Evolutionary conservation across 352 stramenopile genomes (phyloP).

Genomic region (Halophytophthora batemanensis): DNA sequence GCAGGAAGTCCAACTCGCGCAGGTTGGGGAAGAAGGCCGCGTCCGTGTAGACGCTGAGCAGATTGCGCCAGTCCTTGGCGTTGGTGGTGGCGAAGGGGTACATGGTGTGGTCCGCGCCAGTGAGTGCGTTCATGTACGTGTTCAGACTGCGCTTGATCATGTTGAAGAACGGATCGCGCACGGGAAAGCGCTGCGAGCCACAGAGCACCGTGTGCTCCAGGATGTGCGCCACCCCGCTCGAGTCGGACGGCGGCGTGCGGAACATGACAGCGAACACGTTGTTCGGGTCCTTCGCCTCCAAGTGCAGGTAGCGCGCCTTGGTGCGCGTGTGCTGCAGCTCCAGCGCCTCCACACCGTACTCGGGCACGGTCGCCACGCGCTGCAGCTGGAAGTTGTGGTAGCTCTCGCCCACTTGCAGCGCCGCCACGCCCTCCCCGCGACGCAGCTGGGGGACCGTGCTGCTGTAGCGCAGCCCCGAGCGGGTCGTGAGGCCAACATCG

Average conservation of each 20-base stretch:
- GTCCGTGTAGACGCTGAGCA: slow-evolving; percentile 97
- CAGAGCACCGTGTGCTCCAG: slow-evolving; percentile 96
- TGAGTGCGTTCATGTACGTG: slow-evolving; percentile 99
- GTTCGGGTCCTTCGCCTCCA: slow-evolving; percentile 81
- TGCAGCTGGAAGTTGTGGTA: slow-evolving; percentile 78
- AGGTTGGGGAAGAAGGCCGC: slow-evolving; percentile 95
- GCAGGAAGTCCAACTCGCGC: slow-evolving; percentile 64
- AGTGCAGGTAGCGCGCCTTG: slow-evolving; percentile 73
- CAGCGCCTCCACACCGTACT: slow-evolving; percentile 81
- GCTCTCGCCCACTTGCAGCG: slow-evolving; percentile 53
- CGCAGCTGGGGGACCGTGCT: too few relatives aligned
- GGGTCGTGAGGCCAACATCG: too few relatives aligned
- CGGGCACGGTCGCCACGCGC: slow-evolving; percentile 58
- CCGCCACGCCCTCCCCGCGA: slow-evolving; percentile 52
- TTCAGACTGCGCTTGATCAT: slow-evolving; percentile 98
- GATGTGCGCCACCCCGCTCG: slow-evolving; percentile 98
- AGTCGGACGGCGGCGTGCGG: slow-evolving; percentile 94
- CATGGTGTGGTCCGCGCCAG: slow-evolving; percentile 97
- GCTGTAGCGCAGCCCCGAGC: too few relatives aligned
- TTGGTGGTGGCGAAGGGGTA: slow-evolving; percentile 99
- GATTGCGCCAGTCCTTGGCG: slow-evolving; percentile 96
- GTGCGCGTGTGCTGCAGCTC: slow-evolving; percentile 75
- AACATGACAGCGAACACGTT: slow-evolving; percentile 96
- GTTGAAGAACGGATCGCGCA: slow-evolving; percentile 99
- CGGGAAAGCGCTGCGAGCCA: slow-evolving; percentile 95